Base-by-base conservation (phyloP, 345 rosid species). In the Erysimum cheiranthoides region DNA sequence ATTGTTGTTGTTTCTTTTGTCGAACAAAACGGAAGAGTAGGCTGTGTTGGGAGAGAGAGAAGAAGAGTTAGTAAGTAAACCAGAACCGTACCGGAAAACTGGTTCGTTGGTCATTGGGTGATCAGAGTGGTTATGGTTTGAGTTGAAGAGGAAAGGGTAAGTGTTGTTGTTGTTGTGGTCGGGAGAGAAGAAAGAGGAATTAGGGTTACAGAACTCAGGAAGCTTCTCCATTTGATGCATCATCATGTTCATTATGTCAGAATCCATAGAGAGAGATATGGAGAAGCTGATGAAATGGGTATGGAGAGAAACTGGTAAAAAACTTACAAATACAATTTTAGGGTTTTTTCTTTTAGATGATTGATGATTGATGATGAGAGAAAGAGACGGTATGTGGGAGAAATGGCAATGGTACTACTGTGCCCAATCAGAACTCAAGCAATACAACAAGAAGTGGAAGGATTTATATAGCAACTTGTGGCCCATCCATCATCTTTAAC, bases 221-320 rank as follows among this genome's bases (percentile, higher is more conserved):
- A 84, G 89, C 81, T 89, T 86, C 76, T 82, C 88, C 85, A 84
- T 86, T 53, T 89, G 90, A 81, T 83, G 82, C 87, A 89, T 86
- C 84, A 80, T 83, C 82, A 86, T 71, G 86, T 84, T 83, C 85
- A 81, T 81, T 50, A 74, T 74, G 72, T 79, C 82, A 74, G 79
- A 73, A 57, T 79, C 82, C 82, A 74, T 74, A 13, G 73, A 49
- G 45, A 47, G 12, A 8, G 66, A 49, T 53, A 77, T 71, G 76
- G 76, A 57, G 76, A 77, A 77, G 76, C 76, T 64, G 68, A 2
- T 54, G 17, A 71, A 21, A 56, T 71, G 53, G 17, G 80, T 56
- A 77, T 77, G 81, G 73, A 40, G 68, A 47, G 42, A 62, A 70
- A 77, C 70, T 70, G 66, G 38, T 10, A 8, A 50, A 64, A 70